These are phyloP conservation scores for Ophiostoma sp. DNA, from an alignment of 2,329 filamentous ascomycete species.

Conservation along the genomic window DNA sequence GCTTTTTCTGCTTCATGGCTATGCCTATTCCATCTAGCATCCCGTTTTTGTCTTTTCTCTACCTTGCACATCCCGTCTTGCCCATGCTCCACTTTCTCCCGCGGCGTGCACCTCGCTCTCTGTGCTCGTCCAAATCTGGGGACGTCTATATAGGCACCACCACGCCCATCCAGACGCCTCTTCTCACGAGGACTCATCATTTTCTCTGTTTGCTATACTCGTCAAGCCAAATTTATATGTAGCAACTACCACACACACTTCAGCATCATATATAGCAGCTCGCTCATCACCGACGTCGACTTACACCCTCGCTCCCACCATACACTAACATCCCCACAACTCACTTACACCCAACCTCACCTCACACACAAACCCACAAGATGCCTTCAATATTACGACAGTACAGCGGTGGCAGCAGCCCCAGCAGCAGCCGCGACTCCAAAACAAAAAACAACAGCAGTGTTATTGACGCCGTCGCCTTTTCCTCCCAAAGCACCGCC, in stretches of 20 bases:
- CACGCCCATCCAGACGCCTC: neutral
- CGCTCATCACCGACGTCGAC: neutral
- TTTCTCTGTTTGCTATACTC: neutral
- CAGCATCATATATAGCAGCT: neutral
- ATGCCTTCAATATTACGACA: slow-evolving; percentile 37
- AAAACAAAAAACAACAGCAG: slow-evolving; percentile 39
- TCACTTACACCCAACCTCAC: slow-evolving; percentile 7
- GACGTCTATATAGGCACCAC: slow-evolving; percentile 11
- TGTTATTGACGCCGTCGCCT: slow-evolving; percentile 39
- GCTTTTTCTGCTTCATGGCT: neutral
- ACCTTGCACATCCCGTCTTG: neutral
- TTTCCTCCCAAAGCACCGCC: slow-evolving; percentile 42
- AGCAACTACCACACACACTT: neutral
- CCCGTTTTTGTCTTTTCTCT: slow-evolving; percentile 1
- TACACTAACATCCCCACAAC: slow-evolving; percentile 4
- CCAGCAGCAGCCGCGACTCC: slow-evolving; percentile 33
- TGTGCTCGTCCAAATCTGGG: neutral
- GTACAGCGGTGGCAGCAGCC: slow-evolving; percentile 29
- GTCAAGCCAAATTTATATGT: neutral
- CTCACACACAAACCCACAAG: slow-evolving; percentile 8
- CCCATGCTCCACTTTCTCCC: neutral
- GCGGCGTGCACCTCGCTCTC: neutral
- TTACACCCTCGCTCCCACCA: neutral
- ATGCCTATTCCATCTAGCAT: neutral
- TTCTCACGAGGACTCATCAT: neutral